Conservation (phyloP, 768 basidiomycete species). For the Cytidiella melzeri region DNA sequence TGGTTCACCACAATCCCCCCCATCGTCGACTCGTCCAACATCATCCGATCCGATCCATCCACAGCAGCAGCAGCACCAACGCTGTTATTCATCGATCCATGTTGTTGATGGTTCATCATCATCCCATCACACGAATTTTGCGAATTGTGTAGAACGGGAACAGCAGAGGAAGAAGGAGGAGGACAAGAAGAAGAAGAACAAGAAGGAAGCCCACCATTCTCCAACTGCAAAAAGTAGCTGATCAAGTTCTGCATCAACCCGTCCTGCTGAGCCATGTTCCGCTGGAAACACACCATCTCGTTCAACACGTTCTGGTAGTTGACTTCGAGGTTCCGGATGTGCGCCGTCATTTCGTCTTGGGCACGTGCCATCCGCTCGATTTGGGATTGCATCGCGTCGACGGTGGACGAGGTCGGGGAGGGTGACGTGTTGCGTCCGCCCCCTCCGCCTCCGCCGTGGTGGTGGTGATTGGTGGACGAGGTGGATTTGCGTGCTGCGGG, state of each 20-base stretch:
- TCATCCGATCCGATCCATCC: background rate
- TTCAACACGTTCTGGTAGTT: constrained; percentile 64
- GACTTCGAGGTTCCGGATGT: constrained; percentile 51
- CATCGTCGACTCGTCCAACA: background rate
- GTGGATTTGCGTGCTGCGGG: constrained; percentile 32
- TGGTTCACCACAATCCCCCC: background rate
- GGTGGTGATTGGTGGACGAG: constrained; percentile 1
- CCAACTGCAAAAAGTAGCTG: constrained; percentile 72
- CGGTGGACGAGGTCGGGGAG: constrained; percentile 20
- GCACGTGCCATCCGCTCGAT: constrained; percentile 39
- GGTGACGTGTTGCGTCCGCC: constrained; percentile 20
- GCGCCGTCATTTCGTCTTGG: constrained; percentile 46
- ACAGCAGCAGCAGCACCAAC: background rate
- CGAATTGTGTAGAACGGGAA: background rate
- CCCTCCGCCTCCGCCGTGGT: background rate
- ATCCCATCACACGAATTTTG: too few relatives aligned
- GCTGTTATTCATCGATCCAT: too few relatives aligned
- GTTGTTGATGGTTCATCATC: too few relatives aligned
- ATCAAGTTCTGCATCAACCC: constrained; percentile 76
- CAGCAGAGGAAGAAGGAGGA: background rate
- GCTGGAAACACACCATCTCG: constrained; percentile 69
- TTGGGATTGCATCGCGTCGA: constrained; percentile 40
- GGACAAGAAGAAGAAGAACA: constrained; percentile 20
- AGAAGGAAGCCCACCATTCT: constrained; percentile 42
- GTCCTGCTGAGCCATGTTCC: constrained; percentile 79